These are phyloP conservation scores for Thelonectria rubi DNA, from an alignment of 2,329 filamentous ascomycete genomes.

Conservation along the genomic window DNA sequence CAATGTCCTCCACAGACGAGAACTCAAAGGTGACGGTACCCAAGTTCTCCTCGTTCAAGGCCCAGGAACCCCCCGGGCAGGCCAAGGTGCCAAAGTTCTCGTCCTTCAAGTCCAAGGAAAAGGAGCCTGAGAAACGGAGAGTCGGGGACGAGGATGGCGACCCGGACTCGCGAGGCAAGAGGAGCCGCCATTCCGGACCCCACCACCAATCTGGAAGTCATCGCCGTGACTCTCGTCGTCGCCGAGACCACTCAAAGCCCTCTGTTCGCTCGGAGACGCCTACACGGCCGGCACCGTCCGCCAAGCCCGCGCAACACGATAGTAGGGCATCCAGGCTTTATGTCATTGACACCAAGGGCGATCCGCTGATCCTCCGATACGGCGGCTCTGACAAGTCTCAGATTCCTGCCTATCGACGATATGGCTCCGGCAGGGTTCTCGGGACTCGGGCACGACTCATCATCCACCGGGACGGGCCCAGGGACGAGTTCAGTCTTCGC, in stretches of 20 bases:
- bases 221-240: conserved; percentile 29
- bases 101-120: conserved; percentile 68
- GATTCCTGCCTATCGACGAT: conserved; percentile 75
- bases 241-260: conserved; percentile 18
- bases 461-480: conserved; percentile 72
- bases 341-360: conserved; percentile 77
- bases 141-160: conserved; percentile 33
- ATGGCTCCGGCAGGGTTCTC: conserved; percentile 74
- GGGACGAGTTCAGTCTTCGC: conserved; percentile 63
- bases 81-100: conserved; percentile 70
- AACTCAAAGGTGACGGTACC: conserved; percentile 57
- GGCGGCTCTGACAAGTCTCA: conserved; percentile 76
- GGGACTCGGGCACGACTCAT: conserved; percentile 68
- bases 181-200: conserved; percentile 33
- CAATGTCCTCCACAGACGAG: conserved; percentile 43
- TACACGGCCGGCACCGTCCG: conserved; percentile 14
- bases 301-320: conserved; percentile 17
- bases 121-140: conserved; percentile 48
- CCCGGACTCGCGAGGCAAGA: conserved; percentile 33
- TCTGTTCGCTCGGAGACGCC: conserved; percentile 19
- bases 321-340: conserved; percentile 52
- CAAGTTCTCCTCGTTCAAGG: conserved; percentile 77
- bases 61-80: conserved; percentile 40
- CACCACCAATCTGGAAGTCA: conserved; percentile 30
- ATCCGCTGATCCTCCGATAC: conserved; percentile 78